Percentiles rank a stretch among this genome's conserved stretches.
Evolutionary conservation across 2,329 filamentous ascomycete species (phyloP).

Genomic region (Cladosporium cucumerinum): DNA sequence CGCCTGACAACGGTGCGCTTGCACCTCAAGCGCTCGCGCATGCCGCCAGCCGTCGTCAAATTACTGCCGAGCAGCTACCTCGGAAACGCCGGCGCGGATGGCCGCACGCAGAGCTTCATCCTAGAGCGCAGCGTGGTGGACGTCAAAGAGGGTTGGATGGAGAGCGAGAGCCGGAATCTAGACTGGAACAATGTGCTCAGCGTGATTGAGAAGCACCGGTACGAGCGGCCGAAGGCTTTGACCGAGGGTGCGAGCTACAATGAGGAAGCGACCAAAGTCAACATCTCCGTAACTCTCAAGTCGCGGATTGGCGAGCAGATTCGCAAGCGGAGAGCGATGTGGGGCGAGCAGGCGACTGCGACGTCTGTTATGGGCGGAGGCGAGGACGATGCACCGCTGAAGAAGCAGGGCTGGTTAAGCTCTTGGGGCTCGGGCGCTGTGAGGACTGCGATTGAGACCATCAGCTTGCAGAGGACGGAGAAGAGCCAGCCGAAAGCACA

Average conservation of each 20-base stretch:
- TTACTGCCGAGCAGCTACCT: slow-evolving; percentile 68
- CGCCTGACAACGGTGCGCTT: slow-evolving; percentile 74
- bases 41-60: slow-evolving; percentile 72
- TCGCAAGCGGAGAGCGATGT: slow-evolving; percentile 50
- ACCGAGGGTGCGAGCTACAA: neutral
- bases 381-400: slow-evolving; percentile 45
- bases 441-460: slow-evolving; percentile 73
- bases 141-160: slow-evolving; percentile 77
- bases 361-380: slow-evolving; percentile 38
- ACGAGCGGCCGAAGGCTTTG: slow-evolving; percentile 50
- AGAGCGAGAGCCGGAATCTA: slow-evolving; percentile 74
- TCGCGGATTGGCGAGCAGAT: slow-evolving; percentile 69
- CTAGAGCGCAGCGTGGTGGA: slow-evolving; percentile 77
- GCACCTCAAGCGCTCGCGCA: slow-evolving; percentile 76
- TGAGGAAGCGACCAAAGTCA: slow-evolving; percentile 59
- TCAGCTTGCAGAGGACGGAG: slow-evolving; percentile 72
- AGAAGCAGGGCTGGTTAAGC: slow-evolving; percentile 54
- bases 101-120: slow-evolving; percentile 69
- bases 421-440: slow-evolving; percentile 68
- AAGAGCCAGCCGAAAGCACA: slow-evolving; percentile 76
- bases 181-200: slow-evolving; percentile 79
- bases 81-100: slow-evolving; percentile 51
- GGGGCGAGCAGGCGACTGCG: slow-evolving; percentile 38
- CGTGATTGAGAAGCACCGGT: slow-evolving; percentile 73
- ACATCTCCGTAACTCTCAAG: slow-evolving; percentile 69